These are phyloP conservation scores for Silene conica DNA, from an alignment of 148 eudicot genomes.

Conservation along the genomic window DNA sequence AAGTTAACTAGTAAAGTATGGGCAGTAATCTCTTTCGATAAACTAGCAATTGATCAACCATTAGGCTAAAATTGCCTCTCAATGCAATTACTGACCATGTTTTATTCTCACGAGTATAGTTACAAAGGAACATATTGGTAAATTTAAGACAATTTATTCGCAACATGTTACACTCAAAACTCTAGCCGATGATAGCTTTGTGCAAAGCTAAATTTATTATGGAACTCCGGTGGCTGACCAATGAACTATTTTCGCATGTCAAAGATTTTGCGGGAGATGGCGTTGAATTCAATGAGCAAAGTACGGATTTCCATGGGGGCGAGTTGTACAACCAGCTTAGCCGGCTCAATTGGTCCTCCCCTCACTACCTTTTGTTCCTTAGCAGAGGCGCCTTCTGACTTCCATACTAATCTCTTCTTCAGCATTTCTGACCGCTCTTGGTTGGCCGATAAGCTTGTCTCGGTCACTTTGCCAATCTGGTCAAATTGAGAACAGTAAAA, in stretches of 20 bases:
- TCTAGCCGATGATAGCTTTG: neutral
- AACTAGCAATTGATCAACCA: neutral
- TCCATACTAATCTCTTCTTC: conserved; percentile 72
- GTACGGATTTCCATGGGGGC: conserved; percentile 96
- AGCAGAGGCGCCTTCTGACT: conserved; percentile 44
- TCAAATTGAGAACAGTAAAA: neutral
- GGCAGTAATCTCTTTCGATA: neutral
- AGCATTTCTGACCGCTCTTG: conserved; percentile 84
- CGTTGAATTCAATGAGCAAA: conserved; percentile 52
- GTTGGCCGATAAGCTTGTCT: conserved; percentile 60
- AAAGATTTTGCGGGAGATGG: conserved; percentile 24
- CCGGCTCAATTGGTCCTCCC: conserved; percentile 68
- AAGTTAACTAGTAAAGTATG: neutral
- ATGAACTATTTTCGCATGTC: conserved; percentile 29
- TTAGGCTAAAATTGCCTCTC: neutral
- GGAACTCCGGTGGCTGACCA: too few species aligned
- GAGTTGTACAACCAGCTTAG: conserved; percentile 59
- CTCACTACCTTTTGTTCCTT: conserved; percentile 35
- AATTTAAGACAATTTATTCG: neutral
- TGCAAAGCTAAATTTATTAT: neutral
- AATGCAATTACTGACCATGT: neutral
- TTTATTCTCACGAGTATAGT: neutral
- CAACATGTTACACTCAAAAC: neutral
- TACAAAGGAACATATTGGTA: neutral
- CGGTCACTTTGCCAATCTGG: conserved; percentile 40